Evolutionary conservation across 805 yeast species (phyloP), one percentile per base, ranked within the genome.

Genomic region (Dipodascopsis tothii): DNA sequence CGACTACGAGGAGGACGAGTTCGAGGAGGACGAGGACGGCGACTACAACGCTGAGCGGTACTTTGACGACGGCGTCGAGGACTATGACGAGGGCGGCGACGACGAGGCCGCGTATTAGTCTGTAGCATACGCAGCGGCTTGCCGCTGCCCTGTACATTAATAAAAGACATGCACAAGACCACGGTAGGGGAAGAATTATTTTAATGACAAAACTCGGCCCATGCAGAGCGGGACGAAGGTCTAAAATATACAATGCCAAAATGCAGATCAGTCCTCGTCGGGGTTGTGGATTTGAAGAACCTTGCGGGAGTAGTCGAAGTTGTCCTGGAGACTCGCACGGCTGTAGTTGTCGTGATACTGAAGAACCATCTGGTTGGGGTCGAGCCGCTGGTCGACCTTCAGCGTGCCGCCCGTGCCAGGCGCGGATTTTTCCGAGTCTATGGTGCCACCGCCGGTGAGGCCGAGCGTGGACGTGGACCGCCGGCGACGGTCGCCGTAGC

Each of bases 361-460:
- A 40, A 37, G 33, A 48, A 71, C 69, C 65, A 75, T 66, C 37
- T 70, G 70, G 41, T 67, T 62, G 3, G 84, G 84, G 51, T 79
- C 84, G 43, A 79, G 60, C 34, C 84, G 61, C 54, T 74, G 80
- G 60, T 78, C 84, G n/a, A 75, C 75, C 22, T 63, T 59, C 17
- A 66, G 63, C 18, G 63, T 33, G 33, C 42, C 23, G 44, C 22
- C 34, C 49, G 21, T 41, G 44, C 11, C 30, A 25, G 30, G 30
- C 58, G 16, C 33, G n/a, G 27, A 19, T 7, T 9, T 19, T 30
- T 3, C 40, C 37, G n/a, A 5, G 28, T 11, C 38, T 21, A 17
- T 30, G 21, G 27, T 35, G 40, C 18, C 30, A 21, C 18, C 25
- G 17, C 35, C 37, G 28, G 42, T 34, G 43, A 38, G 30, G 25